Evolutionary conservation across 768 basidiomycete genomes (phyloP).

Genomic region (Pulveroboletus sp.): DNA sequence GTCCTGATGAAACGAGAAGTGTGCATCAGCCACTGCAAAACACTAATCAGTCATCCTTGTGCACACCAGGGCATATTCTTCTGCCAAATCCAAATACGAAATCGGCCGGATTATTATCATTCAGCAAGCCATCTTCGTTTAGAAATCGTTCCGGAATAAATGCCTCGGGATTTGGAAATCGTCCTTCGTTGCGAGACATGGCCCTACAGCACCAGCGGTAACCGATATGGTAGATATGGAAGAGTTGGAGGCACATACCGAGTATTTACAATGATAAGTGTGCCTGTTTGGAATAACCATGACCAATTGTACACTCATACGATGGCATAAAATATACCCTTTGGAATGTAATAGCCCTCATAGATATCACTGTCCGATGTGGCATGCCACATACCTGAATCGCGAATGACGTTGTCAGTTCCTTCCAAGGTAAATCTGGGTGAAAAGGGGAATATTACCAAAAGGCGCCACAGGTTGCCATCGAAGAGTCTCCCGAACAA

Average conservation of each 20-base stretch:
- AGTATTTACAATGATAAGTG: constrained; percentile 10
- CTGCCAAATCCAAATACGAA: constrained; percentile 16
- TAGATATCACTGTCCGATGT: constrained; percentile 30
- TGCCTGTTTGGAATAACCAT: not conserved
- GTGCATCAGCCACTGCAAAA: no score
- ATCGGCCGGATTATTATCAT: constrained; percentile 3
- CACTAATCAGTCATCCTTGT: not conserved
- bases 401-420: no score
- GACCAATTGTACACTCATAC: not conserved
- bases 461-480: not conserved
- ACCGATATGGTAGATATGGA: no score
- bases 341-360: constrained; percentile 30
- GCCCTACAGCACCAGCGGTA: not conserved
- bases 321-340: constrained; percentile 19
- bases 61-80: constrained; percentile 3
- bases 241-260: no score
- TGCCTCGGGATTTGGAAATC: no score
- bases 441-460: not conserved
- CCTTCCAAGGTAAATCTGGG: no score
- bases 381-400: constrained; percentile 1
- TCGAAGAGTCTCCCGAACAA: not conserved
- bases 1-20: constrained; percentile 1
- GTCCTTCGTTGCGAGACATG: constrained; percentile 10
- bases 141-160: no score
- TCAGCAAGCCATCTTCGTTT: constrained; percentile 4